Base-by-base conservation (phyloP, 2,329 filamentous ascomycete species). In the Botrytis aclada region DNA sequence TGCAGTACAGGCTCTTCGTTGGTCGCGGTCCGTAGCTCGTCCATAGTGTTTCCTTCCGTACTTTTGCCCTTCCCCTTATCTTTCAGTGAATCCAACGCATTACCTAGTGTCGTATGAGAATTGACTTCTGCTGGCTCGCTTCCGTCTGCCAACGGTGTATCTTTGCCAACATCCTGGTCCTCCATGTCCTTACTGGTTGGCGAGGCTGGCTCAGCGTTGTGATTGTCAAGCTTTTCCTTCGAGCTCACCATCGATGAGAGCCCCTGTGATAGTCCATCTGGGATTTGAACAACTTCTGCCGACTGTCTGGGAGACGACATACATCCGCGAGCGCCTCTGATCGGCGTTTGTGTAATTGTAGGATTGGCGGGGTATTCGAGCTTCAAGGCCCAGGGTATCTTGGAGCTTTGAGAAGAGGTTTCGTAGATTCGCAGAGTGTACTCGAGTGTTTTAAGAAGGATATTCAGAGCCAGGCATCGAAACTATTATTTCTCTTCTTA, bases 281-380 rank as follows among this genome's bases (percentile, higher is more conserved):
- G 60, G 62, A 58, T 65, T 41, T 74, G 73, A 74, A 74, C 74
- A 74, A 72, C 74, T 75, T 78, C 79, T 76, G 73, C 71, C 72
- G 76, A 72, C 66, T 76, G 75, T 76, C 73, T 77, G 65, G 78
- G 77, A 76, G 78, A 73, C 80, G 79, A 81, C 79, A 81, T 81
- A 74, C 79, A 81, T 76, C 75, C 76, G 70, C 72, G 66, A 75
- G 76, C 77, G 76, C 79, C 80, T 77, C 65, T 71, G 41, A 67
- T 72, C 75, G 79, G 79, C 77, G 76, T 75, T 75, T 70, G 66
- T 71, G 70, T 41, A 66, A 62, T 34, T 71, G 58, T 69, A 54
- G 71, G 70, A 70, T 79, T 78, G 78, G 78, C 77, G 80, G 79
- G 79, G 80, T 79, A 78, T 73, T 64, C 54, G 62, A 72, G 41